Evolutionary conservation across 345 rosid species (phyloP), one percentile per base, ranked within the genome.

Genomic region (Cochlearia excelsa): DNA sequence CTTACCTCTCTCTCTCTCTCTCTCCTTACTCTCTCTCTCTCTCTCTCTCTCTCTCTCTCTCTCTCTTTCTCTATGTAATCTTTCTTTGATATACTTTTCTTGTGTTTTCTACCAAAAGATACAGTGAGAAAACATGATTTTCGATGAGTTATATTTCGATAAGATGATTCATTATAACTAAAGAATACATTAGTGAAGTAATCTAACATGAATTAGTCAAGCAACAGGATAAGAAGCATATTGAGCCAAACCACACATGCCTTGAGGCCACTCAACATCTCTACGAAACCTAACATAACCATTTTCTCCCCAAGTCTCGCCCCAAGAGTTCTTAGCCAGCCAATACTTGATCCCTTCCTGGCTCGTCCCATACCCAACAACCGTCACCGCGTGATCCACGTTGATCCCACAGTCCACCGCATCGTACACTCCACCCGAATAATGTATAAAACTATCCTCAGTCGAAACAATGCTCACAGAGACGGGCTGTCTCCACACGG

Each of bases 301-400:
- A 16, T 54, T 35, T 48, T 83, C 89, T 46, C 93, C 89, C 87
- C 88, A 85, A 2, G 46, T 59, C 42, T 41, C 38, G 2, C 83
- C 84, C 86, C 90, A 84, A 1, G 90, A 84, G 46, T 84, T 82
- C 42, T 80, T 80, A 46, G 78, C 68, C 7, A 82, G 27, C 87
- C 90, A 82, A 41, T 77, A 84, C 51, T 82, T 67, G 4, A 59
- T 59, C 7, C 70, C 71, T 10, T 73, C 79, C 0, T 39, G 66
- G 39, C 61, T 59, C 2, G 57, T 74, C 8, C 87, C 87, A 30
- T 82, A 82, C 9, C 85, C 84, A 26, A 80, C 78, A 35, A 74
- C 64, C 1, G 76, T 59, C 10, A 80, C 78, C 41, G 80, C 82
- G 49, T 80, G 87, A 50, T 77, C 75, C 65, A 82, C 70, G 1